Evolutionary conservation across 2,329 filamentous ascomycete genomes (phyloP).

Genomic region (Trichoderma oligosporum): DNA sequence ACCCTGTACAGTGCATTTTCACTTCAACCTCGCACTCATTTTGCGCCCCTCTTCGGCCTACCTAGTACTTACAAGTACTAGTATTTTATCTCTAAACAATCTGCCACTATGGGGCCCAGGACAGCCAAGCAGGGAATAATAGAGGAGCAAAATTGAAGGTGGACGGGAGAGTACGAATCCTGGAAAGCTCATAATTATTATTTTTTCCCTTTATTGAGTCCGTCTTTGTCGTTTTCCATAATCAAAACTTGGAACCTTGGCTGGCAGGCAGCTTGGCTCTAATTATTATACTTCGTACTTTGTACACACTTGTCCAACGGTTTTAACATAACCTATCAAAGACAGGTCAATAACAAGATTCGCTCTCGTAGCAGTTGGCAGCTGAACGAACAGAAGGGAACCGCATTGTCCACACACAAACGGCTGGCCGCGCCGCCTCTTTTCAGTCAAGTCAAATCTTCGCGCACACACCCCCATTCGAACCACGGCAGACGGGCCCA

Average conservation of each 20-base stretch:
- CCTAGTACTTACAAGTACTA: no score
- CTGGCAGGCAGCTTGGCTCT: no score
- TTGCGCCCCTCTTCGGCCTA: conserved; percentile 12
- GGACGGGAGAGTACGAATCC: conserved; percentile 5
- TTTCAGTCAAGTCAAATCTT: neutral
- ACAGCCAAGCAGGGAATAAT: conserved; percentile 13
- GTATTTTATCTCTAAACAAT: conserved; percentile 18
- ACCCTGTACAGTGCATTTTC: conserved; percentile 4
- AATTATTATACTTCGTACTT: no score
- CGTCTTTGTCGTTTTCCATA: no score
- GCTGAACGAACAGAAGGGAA: no score
- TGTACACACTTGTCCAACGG: no score
- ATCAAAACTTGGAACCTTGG: neutral
- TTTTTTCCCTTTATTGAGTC: no score
- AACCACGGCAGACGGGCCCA: conserved; percentile 13
- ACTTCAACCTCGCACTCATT: neutral
- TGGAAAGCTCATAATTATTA: neutral
- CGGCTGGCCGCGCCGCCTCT: conserved; percentile 18
- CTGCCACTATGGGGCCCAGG: conserved; percentile 17
- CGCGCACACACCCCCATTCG: conserved; percentile 18
- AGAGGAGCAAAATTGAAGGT: conserved; percentile 10
- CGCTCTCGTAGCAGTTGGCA: no score
- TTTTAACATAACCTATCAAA: no score
- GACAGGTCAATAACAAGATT: no score
- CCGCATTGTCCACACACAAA: conserved; percentile 8